These are phyloP conservation scores for Ogataea angusta DNA, from an alignment of 805 yeast genomes.

Conservation along the genomic window DNA sequence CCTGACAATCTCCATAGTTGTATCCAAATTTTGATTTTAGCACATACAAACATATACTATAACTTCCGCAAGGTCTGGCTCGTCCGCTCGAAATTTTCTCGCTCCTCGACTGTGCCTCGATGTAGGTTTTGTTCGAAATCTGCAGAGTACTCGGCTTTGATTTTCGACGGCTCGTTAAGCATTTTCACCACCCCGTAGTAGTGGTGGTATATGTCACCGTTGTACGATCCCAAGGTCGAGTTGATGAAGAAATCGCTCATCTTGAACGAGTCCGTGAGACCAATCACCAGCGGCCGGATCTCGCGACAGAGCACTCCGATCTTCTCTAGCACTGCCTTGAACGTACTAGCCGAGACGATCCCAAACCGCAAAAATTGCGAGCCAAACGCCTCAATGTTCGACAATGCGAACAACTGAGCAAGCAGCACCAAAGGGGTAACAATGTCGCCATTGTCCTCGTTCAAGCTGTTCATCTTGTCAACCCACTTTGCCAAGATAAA, in stretches of 20 bases:
- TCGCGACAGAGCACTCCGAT: constrained; percentile 45
- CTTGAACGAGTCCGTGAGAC: constrained; percentile 80
- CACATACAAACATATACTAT: neutral
- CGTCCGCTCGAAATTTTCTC: constrained; percentile 26
- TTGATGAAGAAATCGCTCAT: constrained; percentile 77
- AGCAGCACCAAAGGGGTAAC: constrained; percentile 49
- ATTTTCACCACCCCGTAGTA: constrained; percentile 57
- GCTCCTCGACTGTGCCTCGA: constrained; percentile 35
- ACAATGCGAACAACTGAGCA: constrained; percentile 60
- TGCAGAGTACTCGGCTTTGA: constrained; percentile 61
- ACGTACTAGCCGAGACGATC: constrained; percentile 48
- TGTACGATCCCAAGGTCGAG: constrained; percentile 75
- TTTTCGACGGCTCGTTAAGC: constrained; percentile 45
- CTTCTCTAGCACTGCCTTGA: constrained; percentile 39
- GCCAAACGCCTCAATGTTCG: constrained; percentile 66
- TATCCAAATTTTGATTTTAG: neutral
- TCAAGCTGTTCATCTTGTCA: constrained; percentile 27
- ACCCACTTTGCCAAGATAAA: constrained; percentile 43
- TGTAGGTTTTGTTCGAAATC: constrained; percentile 37
- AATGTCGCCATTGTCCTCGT: constrained; percentile 37
- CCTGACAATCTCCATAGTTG: neutral
- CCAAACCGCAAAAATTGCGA: constrained; percentile 68
- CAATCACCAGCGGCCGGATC: constrained; percentile 67
- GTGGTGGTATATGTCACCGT: constrained; percentile 81
- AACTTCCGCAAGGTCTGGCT: constrained; percentile 21